These are phyloP conservation scores for Starmerella stellata DNA, from an alignment of 805 yeast genomes.

Conservation along the genomic window DNA sequence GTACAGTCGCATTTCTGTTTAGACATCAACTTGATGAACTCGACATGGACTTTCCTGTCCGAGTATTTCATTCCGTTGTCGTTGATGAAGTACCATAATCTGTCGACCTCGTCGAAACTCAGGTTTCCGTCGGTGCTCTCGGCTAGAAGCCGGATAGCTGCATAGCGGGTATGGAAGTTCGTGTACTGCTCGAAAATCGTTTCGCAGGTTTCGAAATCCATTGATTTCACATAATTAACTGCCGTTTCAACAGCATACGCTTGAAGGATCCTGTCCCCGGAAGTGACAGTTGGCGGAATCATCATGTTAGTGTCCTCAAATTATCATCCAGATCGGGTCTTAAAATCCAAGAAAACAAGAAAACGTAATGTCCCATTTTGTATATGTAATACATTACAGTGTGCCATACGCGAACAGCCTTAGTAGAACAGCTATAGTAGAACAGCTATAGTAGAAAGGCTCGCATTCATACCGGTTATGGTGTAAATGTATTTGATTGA, in stretches of 20 bases:
- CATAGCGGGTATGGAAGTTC: slow-evolving; percentile 2
- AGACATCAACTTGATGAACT: slow-evolving; percentile 34
- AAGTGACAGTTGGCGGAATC: background rate
- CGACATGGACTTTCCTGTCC: slow-evolving; percentile 45
- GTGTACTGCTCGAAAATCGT: slow-evolving; percentile 6
- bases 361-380: too few relatives aligned
- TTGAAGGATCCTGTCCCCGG: background rate
- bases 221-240: slow-evolving; percentile 1
- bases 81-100: slow-evolving; percentile 41
- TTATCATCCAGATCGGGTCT: background rate
- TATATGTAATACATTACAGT: too few relatives aligned
- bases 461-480: too few relatives aligned
- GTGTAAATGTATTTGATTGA: too few relatives aligned
- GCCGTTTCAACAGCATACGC: slow-evolving; percentile 6
- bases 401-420: too few relatives aligned
- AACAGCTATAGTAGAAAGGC: too few relatives aligned
- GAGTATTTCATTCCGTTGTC: slow-evolving; percentile 44
- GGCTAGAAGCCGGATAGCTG: slow-evolving; percentile 8
- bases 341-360: too few relatives aligned
- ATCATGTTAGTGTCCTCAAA: background rate
- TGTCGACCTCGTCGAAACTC: slow-evolving; percentile 5
- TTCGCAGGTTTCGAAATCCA: slow-evolving; percentile 3
- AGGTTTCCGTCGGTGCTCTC: slow-evolving; percentile 23
- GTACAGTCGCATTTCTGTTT: slow-evolving; percentile 11
- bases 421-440: too few relatives aligned